Percentiles rank a stretch among this genome's conserved stretches.
These are phyloP conservation scores for Phlyctochytrium bullatum DNA, from an alignment of 192 early-diverging fungal species.

Conservation along the genomic window DNA sequence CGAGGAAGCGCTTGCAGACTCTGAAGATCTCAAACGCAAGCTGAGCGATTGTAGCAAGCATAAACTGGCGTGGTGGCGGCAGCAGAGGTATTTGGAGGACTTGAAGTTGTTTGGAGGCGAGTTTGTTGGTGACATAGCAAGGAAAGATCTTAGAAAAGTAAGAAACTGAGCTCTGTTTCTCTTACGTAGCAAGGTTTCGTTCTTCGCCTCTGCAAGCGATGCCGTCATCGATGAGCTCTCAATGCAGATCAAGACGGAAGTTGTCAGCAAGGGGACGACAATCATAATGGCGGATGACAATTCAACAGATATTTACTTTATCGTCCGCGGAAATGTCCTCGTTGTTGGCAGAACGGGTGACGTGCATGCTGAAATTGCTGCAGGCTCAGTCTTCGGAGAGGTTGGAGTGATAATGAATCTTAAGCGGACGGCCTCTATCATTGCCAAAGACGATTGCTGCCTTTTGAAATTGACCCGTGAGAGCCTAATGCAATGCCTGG, in stretches of 20 bases:
- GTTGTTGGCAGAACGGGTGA: constrained; percentile 32
- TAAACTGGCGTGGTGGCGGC: constrained; percentile 27
- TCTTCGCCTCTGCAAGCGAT: constrained; percentile 36
- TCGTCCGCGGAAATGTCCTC: constrained; percentile 40
- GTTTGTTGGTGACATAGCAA: constrained; percentile 42
- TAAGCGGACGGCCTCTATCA: constrained; percentile 42
- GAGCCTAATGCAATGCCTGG: constrained; percentile 29
- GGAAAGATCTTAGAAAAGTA: constrained; percentile 39
- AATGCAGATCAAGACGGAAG: constrained; percentile 25
- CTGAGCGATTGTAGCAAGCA: constrained; percentile 19
- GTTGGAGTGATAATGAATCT: constrained; percentile 49
- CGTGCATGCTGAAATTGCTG: constrained; percentile 48
- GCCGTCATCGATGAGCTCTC: constrained; percentile 39
- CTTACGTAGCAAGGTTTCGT: constrained; percentile 1
- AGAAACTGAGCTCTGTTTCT: not conserved
- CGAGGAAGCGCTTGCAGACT: constrained; percentile 16
- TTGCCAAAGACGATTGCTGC: constrained; percentile 44
- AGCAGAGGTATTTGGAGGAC: constrained; percentile 19
- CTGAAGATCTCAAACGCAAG: constrained; percentile 19
- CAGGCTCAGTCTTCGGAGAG: constrained; percentile 54
- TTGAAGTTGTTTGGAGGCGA: constrained; percentile 45
- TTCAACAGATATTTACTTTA: constrained; percentile 46
- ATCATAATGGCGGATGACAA: constrained; percentile 44
- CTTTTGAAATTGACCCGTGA: constrained; percentile 43
- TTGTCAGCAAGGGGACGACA: constrained; percentile 14